Conservation (phyloP, 352 stramenopile species). For the Elongisporangium senticosum region DNA sequence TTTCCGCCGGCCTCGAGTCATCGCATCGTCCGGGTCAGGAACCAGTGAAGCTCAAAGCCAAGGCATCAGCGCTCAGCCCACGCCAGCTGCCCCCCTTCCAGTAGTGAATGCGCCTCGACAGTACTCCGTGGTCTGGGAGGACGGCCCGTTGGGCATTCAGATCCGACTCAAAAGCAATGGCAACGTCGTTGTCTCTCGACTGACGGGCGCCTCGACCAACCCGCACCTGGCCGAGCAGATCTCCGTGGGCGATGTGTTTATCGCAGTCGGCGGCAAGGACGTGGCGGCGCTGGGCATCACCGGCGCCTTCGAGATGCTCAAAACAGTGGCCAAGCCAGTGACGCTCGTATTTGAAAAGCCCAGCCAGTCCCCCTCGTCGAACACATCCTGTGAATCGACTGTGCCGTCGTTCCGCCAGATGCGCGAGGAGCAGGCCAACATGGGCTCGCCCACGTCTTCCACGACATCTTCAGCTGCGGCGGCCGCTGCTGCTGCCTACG, state of each 20-base stretch:
- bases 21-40: constrained; percentile 8
- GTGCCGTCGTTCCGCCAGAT: constrained; percentile 62
- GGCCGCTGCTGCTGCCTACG: constrained; percentile 11
- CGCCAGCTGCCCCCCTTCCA: constrained; percentile 4
- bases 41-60: constrained; percentile 11
- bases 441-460: neutral
- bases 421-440: constrained; percentile 34
- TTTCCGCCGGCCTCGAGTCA: constrained; percentile 33
- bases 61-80: constrained; percentile 11
- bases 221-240: constrained; percentile 49
- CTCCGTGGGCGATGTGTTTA: constrained; percentile 63
- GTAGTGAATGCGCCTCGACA: constrained; percentile 28
- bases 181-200: constrained; percentile 62
- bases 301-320: constrained; percentile 71
- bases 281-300: constrained; percentile 64
- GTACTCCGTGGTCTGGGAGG: constrained; percentile 72
- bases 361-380: neutral
- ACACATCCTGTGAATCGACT: constrained; percentile 7
- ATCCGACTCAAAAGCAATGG: constrained; percentile 65
- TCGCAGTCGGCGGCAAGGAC: constrained; percentile 65
- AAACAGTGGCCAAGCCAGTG: constrained; percentile 74
- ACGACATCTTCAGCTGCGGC: constrained; percentile 6
- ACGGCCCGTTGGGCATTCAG: constrained; percentile 75
- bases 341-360: constrained; percentile 68
- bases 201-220: constrained; percentile 52